These are phyloP conservation scores for Diplocarpon mali DNA, from an alignment of 2,329 filamentous ascomycete species.

Conservation along the genomic window DNA sequence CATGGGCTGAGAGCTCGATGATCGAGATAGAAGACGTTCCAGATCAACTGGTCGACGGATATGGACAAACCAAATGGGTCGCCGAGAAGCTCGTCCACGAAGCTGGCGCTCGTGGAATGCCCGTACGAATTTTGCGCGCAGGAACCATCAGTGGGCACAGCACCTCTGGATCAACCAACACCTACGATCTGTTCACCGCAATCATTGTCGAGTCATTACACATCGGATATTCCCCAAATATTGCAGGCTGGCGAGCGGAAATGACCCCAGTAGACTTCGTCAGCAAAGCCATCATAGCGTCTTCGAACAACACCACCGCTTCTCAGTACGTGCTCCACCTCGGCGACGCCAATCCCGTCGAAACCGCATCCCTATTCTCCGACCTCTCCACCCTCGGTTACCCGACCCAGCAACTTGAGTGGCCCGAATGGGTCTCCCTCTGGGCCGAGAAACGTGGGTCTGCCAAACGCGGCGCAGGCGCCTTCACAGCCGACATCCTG, in stretches of 20 bases:
- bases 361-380: constrained; percentile 54
- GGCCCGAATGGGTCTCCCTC: constrained; percentile 62
- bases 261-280: constrained; percentile 82
- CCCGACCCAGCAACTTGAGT: constrained; percentile 51
- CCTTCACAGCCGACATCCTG: constrained; percentile 69
- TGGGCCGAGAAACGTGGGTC: constrained; percentile 62
- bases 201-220: constrained; percentile 68
- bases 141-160: constrained; percentile 78
- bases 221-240: constrained; percentile 57
- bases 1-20: constrained; percentile 61
- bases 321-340: constrained; percentile 62
- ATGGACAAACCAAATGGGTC: constrained; percentile 84
- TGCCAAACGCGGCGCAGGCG: constrained; percentile 54
- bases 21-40: constrained; percentile 58
- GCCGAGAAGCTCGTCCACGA: constrained; percentile 58
- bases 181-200: constrained; percentile 67
- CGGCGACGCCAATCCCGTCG: constrained; percentile 59
- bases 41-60: constrained; percentile 65
- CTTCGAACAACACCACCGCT: constrained; percentile 51
- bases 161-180: constrained; percentile 61
- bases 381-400: constrained; percentile 58
- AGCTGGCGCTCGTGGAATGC: constrained; percentile 65
- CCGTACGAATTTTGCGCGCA: constrained; percentile 63
- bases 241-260: constrained; percentile 66
- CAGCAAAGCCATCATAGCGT: constrained; percentile 59